Base-by-base conservation (phyloP, 345 rosid species). In the Balakata baccata region DNA sequence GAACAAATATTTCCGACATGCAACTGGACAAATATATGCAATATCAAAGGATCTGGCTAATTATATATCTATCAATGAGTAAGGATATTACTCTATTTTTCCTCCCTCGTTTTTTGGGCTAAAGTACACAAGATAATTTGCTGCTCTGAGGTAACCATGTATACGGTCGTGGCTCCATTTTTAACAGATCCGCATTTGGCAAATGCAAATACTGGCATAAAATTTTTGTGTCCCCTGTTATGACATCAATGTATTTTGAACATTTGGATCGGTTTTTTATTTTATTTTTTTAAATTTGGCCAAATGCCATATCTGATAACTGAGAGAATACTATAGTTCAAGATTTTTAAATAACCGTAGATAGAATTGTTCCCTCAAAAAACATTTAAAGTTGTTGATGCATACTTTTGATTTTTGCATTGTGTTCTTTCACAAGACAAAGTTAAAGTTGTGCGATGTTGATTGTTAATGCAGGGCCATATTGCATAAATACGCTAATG, bases 11-110 rank as follows among this genome's bases (percentile, higher is more conserved):
- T 96, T 96, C 65, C 85, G 96, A 73, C 99, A 96, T 81, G 99
- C 98, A 74, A 90, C 98, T 2, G 99, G 99, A 67, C 99, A 96
- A 84, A 96, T 96, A 74, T 93, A 96, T 81, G 99, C 98, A 20
- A 79, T 96, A 77, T 96, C 99, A 6, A 96, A 84, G 76, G 99
- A 91, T 86, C 94, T 95, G 38, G 99, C 98, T 11, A 81, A 85
- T 62, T 96, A 93, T 86, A 88, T 96, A 71, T 83, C 98, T 43
- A 77, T 82, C 64, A 95, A 96, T 80, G 96, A 90, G 98, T 96
- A 81, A 79, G 96, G 51, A 77, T 53, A 58, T 54, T 54, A 22
- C 20, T 54, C 25, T 54, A 25, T 18, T 9, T 18, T 54, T 38
- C 17, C 46, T 16, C 11, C 56, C 5, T 38, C 39, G 59, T 67